A percentile compares a stretch with the other conserved stretches of the same genome.
These are phyloP conservation scores for Diaporthe aspalathi DNA, from an alignment of 2,329 filamentous ascomycete genomes.

Conservation along the genomic window DNA sequence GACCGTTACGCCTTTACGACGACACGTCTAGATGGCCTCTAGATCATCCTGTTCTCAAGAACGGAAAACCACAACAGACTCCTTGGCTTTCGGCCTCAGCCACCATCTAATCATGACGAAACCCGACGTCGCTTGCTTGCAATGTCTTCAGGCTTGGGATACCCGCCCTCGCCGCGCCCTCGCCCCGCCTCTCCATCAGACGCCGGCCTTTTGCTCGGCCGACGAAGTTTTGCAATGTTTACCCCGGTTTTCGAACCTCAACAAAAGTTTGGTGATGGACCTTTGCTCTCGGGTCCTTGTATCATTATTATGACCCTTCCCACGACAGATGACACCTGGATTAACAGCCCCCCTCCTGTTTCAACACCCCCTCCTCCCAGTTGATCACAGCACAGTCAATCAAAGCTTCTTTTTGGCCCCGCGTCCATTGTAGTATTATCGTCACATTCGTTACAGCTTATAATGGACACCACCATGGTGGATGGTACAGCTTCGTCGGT, in stretches of 20 bases:
- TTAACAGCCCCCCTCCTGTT: conserved; percentile 28
- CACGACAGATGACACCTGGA: conserved; percentile 34
- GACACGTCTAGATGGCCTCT: conserved; percentile 40
- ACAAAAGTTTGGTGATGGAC: conserved; percentile 35
- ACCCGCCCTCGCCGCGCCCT: no score
- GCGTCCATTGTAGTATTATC: conserved; percentile 32
- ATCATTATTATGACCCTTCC: conserved; percentile 33
- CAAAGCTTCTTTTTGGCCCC: conserved; percentile 10
- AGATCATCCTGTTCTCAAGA: conserved; percentile 37
- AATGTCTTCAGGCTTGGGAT: conserved; percentile 21
- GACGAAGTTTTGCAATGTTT: neutral
- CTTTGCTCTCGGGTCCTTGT: conserved; percentile 29
- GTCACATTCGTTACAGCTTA: conserved; percentile 30
- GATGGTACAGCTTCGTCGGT: neutral
- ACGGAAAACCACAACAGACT: conserved; percentile 30
- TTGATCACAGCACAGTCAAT: conserved; percentile 28
- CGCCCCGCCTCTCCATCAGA: conserved; percentile 28
- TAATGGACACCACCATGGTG: conserved; percentile 20
- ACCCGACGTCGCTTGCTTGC: conserved; percentile 30
- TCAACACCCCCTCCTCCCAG: conserved; percentile 9
- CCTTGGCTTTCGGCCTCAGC: conserved; percentile 32
- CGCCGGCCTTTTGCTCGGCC: neutral
- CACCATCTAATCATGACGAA: conserved; percentile 31
- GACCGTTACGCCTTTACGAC: conserved; percentile 41
- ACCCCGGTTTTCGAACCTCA: conserved; percentile 16